Conservation (phyloP, 2,329 filamentous ascomycete genomes). For the Scedosporium minutisporum region DNA sequence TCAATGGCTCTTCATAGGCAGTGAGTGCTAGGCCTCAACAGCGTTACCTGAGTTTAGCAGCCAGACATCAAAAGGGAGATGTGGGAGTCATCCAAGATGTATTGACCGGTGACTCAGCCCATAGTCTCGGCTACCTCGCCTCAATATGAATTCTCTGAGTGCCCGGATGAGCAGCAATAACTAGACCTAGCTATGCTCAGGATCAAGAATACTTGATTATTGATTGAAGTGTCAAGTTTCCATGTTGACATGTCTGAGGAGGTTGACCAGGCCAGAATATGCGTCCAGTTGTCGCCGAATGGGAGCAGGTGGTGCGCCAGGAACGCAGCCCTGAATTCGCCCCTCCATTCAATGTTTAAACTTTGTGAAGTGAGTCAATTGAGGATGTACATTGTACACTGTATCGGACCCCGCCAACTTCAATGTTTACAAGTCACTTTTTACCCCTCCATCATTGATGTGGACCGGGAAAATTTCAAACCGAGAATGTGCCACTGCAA, state of each 20-base stretch:
- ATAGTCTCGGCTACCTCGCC: background rate
- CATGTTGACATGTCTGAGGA: too few relatives aligned
- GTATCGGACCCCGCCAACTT: background rate
- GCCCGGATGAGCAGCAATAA: background rate
- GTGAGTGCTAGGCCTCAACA: background rate
- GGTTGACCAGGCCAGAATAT: too few relatives aligned
- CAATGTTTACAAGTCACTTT: background rate
- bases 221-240: too few relatives aligned
- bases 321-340: too few relatives aligned
- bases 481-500: background rate
- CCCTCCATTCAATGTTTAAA: background rate
- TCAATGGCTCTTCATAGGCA: background rate
- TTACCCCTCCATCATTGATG: background rate
- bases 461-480: background rate
- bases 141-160: background rate
- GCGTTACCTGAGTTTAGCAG: background rate
- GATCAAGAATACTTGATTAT: background rate
- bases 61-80: background rate
- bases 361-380: background rate
- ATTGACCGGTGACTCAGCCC: background rate
- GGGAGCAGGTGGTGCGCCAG: too few relatives aligned
- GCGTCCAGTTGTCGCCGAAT: too few relatives aligned
- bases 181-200: background rate
- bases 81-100: background rate
- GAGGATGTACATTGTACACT: background rate